A percentile compares a stretch with the other conserved stretches of the same genome.
Evolutionary conservation across 2,329 filamentous ascomycete species (phyloP).

Genomic region (Fusarium floridanum): DNA sequence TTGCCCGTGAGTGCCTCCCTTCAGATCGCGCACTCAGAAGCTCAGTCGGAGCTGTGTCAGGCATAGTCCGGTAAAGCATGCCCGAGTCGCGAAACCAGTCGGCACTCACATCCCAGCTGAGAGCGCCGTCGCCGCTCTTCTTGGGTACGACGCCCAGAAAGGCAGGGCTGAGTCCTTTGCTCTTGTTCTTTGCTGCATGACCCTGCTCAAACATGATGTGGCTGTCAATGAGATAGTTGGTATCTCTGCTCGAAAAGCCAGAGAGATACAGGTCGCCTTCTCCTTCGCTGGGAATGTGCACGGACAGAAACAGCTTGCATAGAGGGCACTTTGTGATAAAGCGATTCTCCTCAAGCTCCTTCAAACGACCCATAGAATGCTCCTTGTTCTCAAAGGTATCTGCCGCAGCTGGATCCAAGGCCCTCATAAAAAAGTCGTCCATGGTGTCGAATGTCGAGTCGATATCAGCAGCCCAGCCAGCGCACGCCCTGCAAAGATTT

Average conservation of each 20-base stretch:
- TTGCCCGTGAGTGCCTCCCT: constrained; percentile 36
- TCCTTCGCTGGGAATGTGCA: constrained; percentile 50
- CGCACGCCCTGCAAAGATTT: constrained; percentile 49
- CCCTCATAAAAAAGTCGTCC: constrained; percentile 47
- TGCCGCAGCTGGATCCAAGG: constrained; percentile 46
- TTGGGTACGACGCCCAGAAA: constrained; percentile 52
- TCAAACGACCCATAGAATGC: constrained; percentile 46
- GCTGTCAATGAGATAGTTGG: constrained; percentile 51
- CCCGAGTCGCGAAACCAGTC: constrained; percentile 51
- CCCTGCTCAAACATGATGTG: constrained; percentile 49
- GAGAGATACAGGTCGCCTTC: constrained; percentile 49
- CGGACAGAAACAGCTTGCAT: constrained; percentile 51
- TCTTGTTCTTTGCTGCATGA: constrained; percentile 47
- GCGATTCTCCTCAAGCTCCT: constrained; percentile 49
- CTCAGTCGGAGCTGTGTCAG: constrained; percentile 42
- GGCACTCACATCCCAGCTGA: constrained; percentile 48
- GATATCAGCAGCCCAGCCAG: constrained; percentile 51
- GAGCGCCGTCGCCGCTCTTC: constrained; percentile 46
- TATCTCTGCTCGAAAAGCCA: constrained; percentile 52
- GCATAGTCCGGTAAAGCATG: constrained; percentile 51
- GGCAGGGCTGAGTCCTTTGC: constrained; percentile 47
- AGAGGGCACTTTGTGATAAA: constrained; percentile 52
- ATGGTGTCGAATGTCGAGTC: constrained; percentile 51
- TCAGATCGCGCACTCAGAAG: constrained; percentile 40
- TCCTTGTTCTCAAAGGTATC: constrained; percentile 51